A percentile compares a stretch with the other conserved stretches of the same genome.
Conservation (phyloP, 225 moss, liverwort and hornwort species). For the Ulota crispa region DNA sequence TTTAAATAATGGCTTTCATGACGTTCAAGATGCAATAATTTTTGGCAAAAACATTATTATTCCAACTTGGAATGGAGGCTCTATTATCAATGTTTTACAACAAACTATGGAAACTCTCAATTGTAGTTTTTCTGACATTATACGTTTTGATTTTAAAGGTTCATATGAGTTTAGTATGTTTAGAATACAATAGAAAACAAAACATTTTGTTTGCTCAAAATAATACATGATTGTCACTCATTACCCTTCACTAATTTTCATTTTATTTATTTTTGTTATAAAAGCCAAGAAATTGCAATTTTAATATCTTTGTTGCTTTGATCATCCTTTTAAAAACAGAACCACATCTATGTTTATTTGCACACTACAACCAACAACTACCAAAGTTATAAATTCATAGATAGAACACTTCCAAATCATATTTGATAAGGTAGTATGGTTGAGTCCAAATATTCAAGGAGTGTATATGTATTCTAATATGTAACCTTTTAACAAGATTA, state of each 20-base stretch:
- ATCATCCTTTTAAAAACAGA: neutral
- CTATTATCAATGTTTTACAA: conserved; percentile 20
- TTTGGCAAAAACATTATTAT: conserved; percentile 19
- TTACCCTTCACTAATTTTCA: neutral
- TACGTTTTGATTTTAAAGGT: conserved; percentile 27
- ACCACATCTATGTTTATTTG: accelerated
- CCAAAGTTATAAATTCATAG: neutral
- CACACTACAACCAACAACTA: neutral
- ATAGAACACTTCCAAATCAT: neutral
- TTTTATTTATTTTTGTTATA: too few relatives aligned
- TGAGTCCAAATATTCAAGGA: accelerated
- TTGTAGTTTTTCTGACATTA: neutral
- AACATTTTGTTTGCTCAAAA: too few relatives aligned
- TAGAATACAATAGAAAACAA: neutral
- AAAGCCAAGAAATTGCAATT: neutral
- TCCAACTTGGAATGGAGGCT: conserved; percentile 32
- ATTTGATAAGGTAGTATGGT: neutral
- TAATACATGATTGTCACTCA: neutral
- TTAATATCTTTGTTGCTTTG: neutral
- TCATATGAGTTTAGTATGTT: conserved; percentile 24
- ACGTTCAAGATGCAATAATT: conserved; percentile 19
- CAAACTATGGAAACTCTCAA: conserved; percentile 1
- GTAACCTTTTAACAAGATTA: accelerated
- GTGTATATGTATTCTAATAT: neutral
- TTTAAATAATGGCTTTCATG: conserved; percentile 9